These are phyloP conservation scores for Trichoderma asperellum DNA, from an alignment of 2,329 filamentous ascomycete genomes.

Conservation along the genomic window DNA sequence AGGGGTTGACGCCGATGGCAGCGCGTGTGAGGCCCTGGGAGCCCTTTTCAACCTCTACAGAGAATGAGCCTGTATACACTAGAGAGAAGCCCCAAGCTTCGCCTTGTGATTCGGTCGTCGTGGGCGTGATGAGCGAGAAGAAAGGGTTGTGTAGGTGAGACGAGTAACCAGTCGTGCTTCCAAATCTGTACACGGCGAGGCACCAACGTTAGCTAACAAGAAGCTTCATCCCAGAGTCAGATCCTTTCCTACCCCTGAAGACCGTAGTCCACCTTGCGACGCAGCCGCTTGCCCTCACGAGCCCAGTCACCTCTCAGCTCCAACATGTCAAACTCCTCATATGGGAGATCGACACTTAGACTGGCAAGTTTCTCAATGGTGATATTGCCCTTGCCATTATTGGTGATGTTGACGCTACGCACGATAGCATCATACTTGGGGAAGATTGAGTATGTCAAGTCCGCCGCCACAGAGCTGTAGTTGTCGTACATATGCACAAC, in stretches of 20 bases:
- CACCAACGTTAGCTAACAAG: not conserved
- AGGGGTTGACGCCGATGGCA: constrained; percentile 62
- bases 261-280: constrained; percentile 60
- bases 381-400: constrained; percentile 57
- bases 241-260: constrained; percentile 50
- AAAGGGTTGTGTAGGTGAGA: constrained; percentile 69
- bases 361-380: constrained; percentile 62
- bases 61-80: constrained; percentile 66
- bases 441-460: constrained; percentile 66
- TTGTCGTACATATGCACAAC: constrained; percentile 62
- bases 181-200: constrained; percentile 51
- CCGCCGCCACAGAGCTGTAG: constrained; percentile 60
- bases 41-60: constrained; percentile 63
- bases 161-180: constrained; percentile 63
- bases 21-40: constrained; percentile 65
- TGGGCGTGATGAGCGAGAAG: constrained; percentile 58
- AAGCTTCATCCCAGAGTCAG: not conserved
- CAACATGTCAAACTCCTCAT: constrained; percentile 64
- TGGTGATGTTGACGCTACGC: constrained; percentile 64
- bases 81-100: constrained; percentile 68
- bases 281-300: constrained; percentile 58
- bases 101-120: constrained; percentile 63
- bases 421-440: constrained; percentile 64
- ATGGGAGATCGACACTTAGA: constrained; percentile 64
- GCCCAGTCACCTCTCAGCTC: constrained; percentile 67